Conservation (phyloP, 495 filamentous ascomycete species). For the Tuber indicum region DNA sequence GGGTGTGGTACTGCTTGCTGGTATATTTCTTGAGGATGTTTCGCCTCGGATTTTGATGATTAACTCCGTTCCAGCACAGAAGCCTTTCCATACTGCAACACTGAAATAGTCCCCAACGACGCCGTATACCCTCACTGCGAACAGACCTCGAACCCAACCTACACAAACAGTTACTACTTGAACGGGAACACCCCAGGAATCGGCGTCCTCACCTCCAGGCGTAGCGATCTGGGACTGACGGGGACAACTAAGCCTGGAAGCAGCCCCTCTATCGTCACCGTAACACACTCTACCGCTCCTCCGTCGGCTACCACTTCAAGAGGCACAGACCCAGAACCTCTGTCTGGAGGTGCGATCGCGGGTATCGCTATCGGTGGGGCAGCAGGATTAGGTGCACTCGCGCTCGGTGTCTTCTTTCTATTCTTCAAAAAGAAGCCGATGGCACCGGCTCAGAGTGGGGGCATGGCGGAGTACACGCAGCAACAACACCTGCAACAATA, state of each 20-base stretch:
- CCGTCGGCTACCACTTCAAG: neutral
- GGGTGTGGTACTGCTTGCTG: neutral
- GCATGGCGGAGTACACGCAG: neutral
- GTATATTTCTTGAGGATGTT: neutral
- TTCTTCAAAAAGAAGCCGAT: neutral
- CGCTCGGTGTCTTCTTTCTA: neutral
- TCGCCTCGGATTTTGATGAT: neutral
- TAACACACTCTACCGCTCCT: neutral
- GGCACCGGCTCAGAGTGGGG: neutral
- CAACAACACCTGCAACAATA: neutral
- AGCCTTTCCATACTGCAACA: neutral
- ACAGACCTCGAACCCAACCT: neutral
- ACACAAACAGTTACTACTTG: conserved; percentile 2
- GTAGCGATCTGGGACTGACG: neutral
- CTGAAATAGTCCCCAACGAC: neutral
- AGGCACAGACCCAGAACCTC: neutral
- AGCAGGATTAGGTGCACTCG: neutral
- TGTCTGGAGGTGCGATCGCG: neutral
- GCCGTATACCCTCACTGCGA: neutral
- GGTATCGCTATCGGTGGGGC: neutral
- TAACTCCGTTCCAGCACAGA: neutral
- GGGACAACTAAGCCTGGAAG: neutral
- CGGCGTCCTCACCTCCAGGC: neutral
- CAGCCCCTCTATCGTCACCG: neutral
- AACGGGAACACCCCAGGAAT: neutral